These are phyloP conservation scores for Vigna nakashimae DNA, from an alignment of 306 rosid genomes.

Conservation along the genomic window DNA sequence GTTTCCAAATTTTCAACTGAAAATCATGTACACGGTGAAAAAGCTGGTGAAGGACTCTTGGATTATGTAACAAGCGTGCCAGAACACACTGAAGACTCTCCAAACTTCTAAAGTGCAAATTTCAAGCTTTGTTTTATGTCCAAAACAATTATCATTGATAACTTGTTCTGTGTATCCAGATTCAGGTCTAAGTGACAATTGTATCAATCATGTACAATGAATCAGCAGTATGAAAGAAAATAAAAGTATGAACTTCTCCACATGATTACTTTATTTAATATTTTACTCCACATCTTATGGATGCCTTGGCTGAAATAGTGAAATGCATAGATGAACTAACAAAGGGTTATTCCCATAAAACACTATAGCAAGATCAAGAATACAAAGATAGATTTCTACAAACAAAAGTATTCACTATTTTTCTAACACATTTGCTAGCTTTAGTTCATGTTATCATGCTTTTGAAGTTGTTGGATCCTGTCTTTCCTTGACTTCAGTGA, in stretches of 20 bases:
- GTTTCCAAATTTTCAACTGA: constrained; percentile 56
- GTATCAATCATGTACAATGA: constrained; percentile 21
- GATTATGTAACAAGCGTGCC: constrained; percentile 66
- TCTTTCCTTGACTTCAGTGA: too few species aligned
- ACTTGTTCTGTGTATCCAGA: constrained; percentile 4
- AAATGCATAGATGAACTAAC: background rate
- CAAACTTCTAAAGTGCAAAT: constrained; percentile 10
- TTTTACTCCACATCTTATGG: background rate
- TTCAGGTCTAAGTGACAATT: constrained; percentile 5
- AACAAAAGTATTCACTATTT: too few species aligned
- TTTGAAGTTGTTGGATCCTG: too few species aligned
- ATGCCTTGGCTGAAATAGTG: background rate
- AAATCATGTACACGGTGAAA: constrained; percentile 50
- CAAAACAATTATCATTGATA: constrained; percentile 31
- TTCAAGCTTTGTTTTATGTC: constrained; percentile 29
- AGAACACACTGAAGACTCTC: constrained; percentile 44
- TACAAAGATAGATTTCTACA: too few species aligned
- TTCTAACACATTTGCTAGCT: too few species aligned
- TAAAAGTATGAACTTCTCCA: constrained; percentile 5
- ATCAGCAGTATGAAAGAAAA: constrained; percentile 3
- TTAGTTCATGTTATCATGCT: too few species aligned
- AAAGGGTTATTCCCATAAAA: too few species aligned
- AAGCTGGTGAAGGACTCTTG: constrained; percentile 64
- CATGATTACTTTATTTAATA: background rate
- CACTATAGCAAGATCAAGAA: too few species aligned